Conservation (phyloP, 441 rosid genomes). For the Flueggea neowawraea region DNA sequence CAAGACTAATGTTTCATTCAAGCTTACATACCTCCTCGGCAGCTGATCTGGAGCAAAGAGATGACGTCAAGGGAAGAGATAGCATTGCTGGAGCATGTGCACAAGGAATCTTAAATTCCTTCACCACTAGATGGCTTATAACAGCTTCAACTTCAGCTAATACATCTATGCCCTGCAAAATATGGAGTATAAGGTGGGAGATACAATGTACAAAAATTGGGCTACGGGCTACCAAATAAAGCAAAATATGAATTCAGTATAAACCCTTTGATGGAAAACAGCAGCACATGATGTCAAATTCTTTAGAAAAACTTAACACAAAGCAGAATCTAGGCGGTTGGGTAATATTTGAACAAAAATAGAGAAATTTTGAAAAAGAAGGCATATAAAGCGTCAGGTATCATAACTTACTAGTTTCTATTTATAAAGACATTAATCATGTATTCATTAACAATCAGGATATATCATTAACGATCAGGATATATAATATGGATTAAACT, state of each 20-base stretch:
- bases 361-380: no score
- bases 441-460: no score
- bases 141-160: constrained; percentile 67
- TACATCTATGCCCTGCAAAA: constrained; percentile 52
- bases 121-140: constrained; percentile 62
- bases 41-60: constrained; percentile 57
- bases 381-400: no score
- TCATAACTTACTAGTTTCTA: no score
- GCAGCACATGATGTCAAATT: not conserved
- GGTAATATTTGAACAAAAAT: no score
- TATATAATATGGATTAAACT: no score
- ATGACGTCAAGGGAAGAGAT: constrained; percentile 36
- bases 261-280: not conserved
- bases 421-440: no score
- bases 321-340: no score
- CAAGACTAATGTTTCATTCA: not conserved
- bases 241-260: no score
- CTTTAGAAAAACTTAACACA: not conserved
- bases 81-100: constrained; percentile 65
- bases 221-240: no score
- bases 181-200: not conserved
- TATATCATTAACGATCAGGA: no score
- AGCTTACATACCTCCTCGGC: constrained; percentile 62
- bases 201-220: not conserved
- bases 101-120: constrained; percentile 63